Percentiles rank a stretch among this genome's conserved stretches.
Evolutionary conservation across 345 rosid species (phyloP).

Genomic region (Iberis pinnata): DNA sequence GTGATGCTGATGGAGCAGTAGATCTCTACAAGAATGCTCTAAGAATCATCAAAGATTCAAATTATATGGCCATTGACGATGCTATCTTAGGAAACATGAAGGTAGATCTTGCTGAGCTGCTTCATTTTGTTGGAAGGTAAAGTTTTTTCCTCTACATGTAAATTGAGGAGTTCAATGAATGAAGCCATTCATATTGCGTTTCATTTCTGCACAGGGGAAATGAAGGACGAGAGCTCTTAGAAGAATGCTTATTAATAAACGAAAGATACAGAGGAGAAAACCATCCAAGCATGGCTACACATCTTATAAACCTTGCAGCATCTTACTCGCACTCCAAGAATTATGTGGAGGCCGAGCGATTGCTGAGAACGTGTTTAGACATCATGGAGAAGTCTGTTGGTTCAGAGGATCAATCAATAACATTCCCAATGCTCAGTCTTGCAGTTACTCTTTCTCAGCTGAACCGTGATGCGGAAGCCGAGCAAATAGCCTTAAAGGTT

Average conservation of each 20-base stretch:
- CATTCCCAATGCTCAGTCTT: slow-evolving; percentile 69
- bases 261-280: slow-evolving; percentile 63
- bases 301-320: slow-evolving; percentile 71
- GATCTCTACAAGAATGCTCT: slow-evolving; percentile 57
- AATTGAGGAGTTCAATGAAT: background rate
- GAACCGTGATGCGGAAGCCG: slow-evolving; percentile 70
- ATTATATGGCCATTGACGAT: slow-evolving; percentile 52
- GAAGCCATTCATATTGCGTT: background rate
- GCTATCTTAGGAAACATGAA: slow-evolving; percentile 55
- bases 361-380: slow-evolving; percentile 61
- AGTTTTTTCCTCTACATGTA: background rate
- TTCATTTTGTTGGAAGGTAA: slow-evolving; percentile 80
- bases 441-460: slow-evolving; percentile 67
- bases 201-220: slow-evolving; percentile 41
- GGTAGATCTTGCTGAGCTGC: slow-evolving; percentile 82
- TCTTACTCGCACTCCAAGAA: slow-evolving; percentile 63
- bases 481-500: slow-evolving; percentile 48
- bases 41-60: slow-evolving; percentile 54
- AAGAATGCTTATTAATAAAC: slow-evolving; percentile 66
- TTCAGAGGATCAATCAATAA: slow-evolving; percentile 64
- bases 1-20: slow-evolving; percentile 63
- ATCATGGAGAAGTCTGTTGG: slow-evolving; percentile 42
- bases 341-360: slow-evolving; percentile 65
- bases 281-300: slow-evolving; percentile 61
- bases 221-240: slow-evolving; percentile 76